These are phyloP conservation scores for Hypoxylon intermedium DNA, from an alignment of 495 filamentous ascomycete species.

Conservation along the genomic window DNA sequence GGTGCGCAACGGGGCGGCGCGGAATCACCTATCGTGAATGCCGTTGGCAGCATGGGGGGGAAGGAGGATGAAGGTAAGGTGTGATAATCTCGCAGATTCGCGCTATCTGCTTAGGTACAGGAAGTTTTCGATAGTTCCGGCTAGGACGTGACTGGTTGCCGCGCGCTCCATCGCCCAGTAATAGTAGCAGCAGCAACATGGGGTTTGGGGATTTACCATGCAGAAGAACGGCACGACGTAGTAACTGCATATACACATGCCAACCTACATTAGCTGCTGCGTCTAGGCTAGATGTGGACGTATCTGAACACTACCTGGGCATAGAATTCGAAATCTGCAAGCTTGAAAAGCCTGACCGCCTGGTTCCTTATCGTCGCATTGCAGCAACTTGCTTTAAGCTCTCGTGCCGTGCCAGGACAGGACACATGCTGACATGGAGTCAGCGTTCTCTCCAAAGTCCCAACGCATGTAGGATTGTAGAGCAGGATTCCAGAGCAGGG, in stretches of 20 bases:
- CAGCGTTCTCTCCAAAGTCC: background rate
- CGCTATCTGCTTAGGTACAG: conserved; percentile 16
- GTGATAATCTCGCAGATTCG: background rate
- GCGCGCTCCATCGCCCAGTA: background rate
- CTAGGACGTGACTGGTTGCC: conserved; percentile 16
- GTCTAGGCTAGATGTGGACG: background rate
- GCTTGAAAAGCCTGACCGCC: conserved; percentile 23
- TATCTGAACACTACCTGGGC: too few relatives aligned
- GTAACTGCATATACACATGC: conserved; percentile 6
- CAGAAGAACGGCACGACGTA: conserved; percentile 32
- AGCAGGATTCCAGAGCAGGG: conserved; percentile 1
- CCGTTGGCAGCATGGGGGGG: conserved; percentile 13
- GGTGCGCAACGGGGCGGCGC: conserved; percentile 13
- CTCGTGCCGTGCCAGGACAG: conserved; percentile 30
- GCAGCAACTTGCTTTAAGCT: conserved; percentile 28
- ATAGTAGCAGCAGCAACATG: conserved; percentile 17
- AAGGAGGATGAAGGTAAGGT: too few relatives aligned
- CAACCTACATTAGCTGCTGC: conserved; percentile 6
- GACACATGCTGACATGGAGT: conserved; percentile 20
- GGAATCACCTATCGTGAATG: conserved; percentile 27
- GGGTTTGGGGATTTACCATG: conserved; percentile 19
- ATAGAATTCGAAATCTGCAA: too few relatives aligned
- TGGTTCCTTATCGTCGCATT: conserved; percentile 31
- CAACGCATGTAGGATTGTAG: conserved; percentile 19
- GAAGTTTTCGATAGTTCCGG: conserved; percentile 29